Evolutionary conservation across 176 grass and related monocot species (phyloP).

Genomic region (Carex kokanica): DNA sequence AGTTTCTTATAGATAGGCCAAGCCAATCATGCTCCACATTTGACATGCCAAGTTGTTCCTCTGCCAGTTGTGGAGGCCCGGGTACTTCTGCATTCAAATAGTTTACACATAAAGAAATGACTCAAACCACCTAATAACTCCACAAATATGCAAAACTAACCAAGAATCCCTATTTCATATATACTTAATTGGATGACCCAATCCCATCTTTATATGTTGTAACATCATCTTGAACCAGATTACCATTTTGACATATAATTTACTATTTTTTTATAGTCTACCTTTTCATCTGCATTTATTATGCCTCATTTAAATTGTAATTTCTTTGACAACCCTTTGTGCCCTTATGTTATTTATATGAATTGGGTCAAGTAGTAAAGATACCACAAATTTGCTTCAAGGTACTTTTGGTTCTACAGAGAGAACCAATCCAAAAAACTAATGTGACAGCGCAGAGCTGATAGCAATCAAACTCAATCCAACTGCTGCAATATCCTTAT

Average conservation of each 20-base stretch:
- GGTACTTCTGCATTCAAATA: slow-evolving; percentile 40
- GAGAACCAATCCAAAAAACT: background rate
- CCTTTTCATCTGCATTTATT: background rate
- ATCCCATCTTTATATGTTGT: background rate
- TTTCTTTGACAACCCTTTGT: background rate
- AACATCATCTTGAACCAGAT: background rate
- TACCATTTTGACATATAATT: background rate
- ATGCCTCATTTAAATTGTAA: background rate
- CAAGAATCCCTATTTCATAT: background rate
- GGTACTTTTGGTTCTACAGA: background rate
- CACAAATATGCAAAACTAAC: background rate
- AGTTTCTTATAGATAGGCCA: slow-evolving; percentile 32
- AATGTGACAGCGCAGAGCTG: background rate
- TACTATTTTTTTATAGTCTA: background rate
- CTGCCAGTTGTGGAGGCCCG: slow-evolving; percentile 23
- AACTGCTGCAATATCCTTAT: background rate
- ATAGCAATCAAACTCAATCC: background rate
- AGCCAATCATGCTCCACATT: slow-evolving; percentile 43
- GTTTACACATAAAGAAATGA: background rate
- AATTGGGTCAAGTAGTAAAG: background rate
- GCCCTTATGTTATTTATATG: background rate
- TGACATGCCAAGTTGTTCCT: slow-evolving; percentile 35
- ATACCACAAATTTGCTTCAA: background rate
- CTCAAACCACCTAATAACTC: background rate
- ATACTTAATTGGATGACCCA: background rate